Base-by-base conservation (phyloP, 495 filamentous ascomycete genomes). In the Tuber microsphaerosporum region DNA sequence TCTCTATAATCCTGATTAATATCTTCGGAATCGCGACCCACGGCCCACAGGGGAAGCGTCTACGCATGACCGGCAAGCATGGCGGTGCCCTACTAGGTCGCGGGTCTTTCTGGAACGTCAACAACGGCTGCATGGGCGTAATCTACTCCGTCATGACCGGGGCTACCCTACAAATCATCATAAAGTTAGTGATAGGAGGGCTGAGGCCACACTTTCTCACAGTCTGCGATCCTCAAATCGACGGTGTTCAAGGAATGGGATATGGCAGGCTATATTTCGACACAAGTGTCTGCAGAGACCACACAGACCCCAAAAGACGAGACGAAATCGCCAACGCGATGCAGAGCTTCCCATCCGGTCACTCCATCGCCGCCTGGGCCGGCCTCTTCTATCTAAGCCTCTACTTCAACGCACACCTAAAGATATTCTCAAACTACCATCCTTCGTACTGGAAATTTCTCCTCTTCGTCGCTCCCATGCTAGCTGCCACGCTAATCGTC, bases 361-460 rank as follows among this genome's bases (percentile, higher is more conserved):
- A 91, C 79, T 84, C 88, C 61, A 85, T 86, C 0, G 86, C 86
- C 12, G 87, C 89, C 0, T 91, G 90, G 74, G 88, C 88, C 0
- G 87, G 86, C n/a, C 87, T 88, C 71, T 79, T 86, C 8, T 91
- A 86, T 74, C 80, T 90, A 7, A 85, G 84, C n/a, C 84, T 91
- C 0, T 92, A 90, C 81, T 84, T 91, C 26, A 91, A 91, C 75
- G 89, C 88, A 10, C 90, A 91, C 75, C 84, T 92, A 31, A 90
- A 90, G 82, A 85, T 89, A 34, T 89, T 88, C 76, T 77, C 86
- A 70, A 86, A 88, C 82, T 88, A 88, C 77, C 88, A 86, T 72
- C 80, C 85, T 12, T 74, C 78, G 31, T 84, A 84, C 61, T 86
- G 84, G 84, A 85, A 85, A 51, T 44, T 85, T 14, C 51, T 87